Conservation (phyloP, 1,139 yeast genomes). For the Hemisphaericaspora xylanilytica region DNA sequence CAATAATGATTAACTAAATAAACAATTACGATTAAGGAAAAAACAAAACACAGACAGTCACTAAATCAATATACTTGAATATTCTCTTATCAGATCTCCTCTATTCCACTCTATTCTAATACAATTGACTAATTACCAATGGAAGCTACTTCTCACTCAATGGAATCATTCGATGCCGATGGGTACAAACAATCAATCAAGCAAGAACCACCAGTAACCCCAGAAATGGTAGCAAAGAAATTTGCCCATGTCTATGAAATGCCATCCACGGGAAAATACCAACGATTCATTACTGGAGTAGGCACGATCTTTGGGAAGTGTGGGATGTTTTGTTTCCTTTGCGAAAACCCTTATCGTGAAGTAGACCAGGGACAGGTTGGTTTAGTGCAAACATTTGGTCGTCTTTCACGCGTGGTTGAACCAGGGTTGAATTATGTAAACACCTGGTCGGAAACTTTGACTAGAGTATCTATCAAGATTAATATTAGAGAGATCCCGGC, state of each 20-base stretch:
- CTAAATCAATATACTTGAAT: background rate
- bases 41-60: no score
- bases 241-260: slow-evolving; percentile 40
- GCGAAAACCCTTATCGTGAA: slow-evolving; percentile 60
- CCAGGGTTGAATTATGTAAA: slow-evolving; percentile 70
- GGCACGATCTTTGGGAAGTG: slow-evolving; percentile 53
- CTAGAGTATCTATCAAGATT: slow-evolving; percentile 54
- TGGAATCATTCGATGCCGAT: slow-evolving; percentile 18
- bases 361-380: slow-evolving; percentile 74
- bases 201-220: slow-evolving; percentile 26
- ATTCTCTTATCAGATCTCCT: no score
- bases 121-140: no score
- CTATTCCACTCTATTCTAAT: no score
- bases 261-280: slow-evolving; percentile 38
- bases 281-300: slow-evolving; percentile 36
- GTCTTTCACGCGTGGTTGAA: slow-evolving; percentile 62
- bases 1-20: no score
- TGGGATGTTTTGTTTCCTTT: slow-evolving; percentile 62
- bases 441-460: slow-evolving; percentile 59
- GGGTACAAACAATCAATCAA: slow-evolving; percentile 17
- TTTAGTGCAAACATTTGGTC: slow-evolving; percentile 66
- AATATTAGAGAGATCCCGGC: slow-evolving; percentile 66
- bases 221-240: slow-evolving; percentile 30
- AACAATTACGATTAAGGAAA: no score
- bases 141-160: slow-evolving; percentile 8